Conservation (phyloP, 176 grass and related monocot genomes). For the Pontederia paniculata region DNA sequence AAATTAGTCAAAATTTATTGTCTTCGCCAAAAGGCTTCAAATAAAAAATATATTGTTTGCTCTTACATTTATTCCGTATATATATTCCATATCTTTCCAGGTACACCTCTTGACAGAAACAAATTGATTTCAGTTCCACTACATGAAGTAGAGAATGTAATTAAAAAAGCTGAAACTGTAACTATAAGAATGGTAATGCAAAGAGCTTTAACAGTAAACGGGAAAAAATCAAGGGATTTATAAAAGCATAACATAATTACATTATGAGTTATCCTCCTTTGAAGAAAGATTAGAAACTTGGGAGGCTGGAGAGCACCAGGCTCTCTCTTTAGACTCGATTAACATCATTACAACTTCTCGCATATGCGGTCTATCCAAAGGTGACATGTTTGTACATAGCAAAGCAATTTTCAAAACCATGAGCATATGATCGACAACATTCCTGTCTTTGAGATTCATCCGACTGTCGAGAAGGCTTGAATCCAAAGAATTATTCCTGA, state of each 20-base stretch:
- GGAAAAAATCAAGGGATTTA: neutral
- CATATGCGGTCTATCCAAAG: slow-evolving; percentile 76
- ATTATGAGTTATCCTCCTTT: slow-evolving; percentile 42
- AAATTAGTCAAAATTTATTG: no score
- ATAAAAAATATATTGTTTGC: no score
- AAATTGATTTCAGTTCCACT: no score
- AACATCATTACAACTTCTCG: slow-evolving; percentile 94
- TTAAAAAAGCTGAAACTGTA: no score
- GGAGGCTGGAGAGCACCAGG: slow-evolving; percentile 41
- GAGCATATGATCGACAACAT: slow-evolving; percentile 68
- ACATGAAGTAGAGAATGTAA: no score
- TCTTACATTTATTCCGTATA: no score
- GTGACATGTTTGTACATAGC: slow-evolving; percentile 73
- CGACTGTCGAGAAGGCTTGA: slow-evolving; percentile 56
- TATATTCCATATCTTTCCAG: no score
- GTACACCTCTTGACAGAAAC: no score
- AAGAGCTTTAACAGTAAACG: no score
- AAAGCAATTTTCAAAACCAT: slow-evolving; percentile 87
- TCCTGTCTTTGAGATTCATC: slow-evolving; percentile 54
- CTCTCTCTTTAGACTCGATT: slow-evolving; percentile 75
- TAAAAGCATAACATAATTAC: slow-evolving; percentile 2
- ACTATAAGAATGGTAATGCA: no score
- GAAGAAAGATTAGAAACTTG: slow-evolving; percentile 70
- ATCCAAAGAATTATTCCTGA: slow-evolving; percentile 56
- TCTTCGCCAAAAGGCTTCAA: no score